A percentile compares a stretch with the other conserved stretches of the same genome.
These are phyloP conservation scores for Symbiodinium pilosum DNA, from an alignment of 73 alveolate species.

Conservation along the genomic window DNA sequence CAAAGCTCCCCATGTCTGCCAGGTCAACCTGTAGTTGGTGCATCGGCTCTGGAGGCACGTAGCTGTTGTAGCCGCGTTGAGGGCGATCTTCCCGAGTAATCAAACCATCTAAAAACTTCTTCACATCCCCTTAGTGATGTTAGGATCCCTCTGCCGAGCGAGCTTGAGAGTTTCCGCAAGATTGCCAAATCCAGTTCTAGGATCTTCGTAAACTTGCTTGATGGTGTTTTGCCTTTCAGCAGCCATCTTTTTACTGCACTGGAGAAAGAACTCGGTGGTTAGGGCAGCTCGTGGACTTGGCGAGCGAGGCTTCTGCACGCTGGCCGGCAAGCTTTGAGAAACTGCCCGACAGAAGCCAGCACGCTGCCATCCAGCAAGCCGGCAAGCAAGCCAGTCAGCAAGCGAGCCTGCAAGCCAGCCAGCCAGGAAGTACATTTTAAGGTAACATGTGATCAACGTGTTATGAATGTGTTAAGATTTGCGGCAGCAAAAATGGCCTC, in stretches of 20 bases:
- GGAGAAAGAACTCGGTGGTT: too few species aligned
- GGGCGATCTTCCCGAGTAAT: background rate
- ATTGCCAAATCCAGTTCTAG: background rate
- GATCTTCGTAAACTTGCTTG: background rate
- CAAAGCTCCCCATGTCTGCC: background rate
- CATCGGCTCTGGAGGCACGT: conserved; percentile 4
- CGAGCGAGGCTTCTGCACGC: too few species aligned
- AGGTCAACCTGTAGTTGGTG: background rate
- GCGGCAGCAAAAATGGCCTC: too few species aligned
- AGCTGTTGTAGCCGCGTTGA: background rate
- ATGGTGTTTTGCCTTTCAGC: background rate
- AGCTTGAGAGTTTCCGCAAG: background rate
- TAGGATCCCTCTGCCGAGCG: background rate
- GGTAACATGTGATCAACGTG: too few species aligned
- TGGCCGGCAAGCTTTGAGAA: too few species aligned
- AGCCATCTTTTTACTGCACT: background rate
- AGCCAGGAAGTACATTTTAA: too few species aligned
- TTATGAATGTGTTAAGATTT: too few species aligned
- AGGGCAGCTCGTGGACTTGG: too few species aligned
- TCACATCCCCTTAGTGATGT: background rate
- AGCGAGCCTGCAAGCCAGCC: too few species aligned
- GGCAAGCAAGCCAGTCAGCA: too few species aligned
- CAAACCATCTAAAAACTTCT: background rate
- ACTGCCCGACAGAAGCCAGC: too few species aligned
- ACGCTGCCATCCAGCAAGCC: too few species aligned